phyloP scores from a whole-genome alignment of 2,329 filamentous ascomycete species.

The Ophiostoma perfectum region DNA sequence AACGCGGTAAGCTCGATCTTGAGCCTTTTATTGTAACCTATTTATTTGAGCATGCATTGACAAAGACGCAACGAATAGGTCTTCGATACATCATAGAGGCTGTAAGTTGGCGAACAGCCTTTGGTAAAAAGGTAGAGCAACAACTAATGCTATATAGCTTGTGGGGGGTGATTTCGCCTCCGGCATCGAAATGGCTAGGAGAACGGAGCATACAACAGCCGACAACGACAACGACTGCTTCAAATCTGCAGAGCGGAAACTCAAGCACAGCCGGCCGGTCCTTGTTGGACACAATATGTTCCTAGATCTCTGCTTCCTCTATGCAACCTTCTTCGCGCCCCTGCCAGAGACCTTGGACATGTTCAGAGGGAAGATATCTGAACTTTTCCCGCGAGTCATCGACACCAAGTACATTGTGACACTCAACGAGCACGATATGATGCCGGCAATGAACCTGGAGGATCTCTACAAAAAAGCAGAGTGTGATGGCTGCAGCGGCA shows the following conservation, averaged over 20 bases:
- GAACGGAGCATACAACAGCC: not conserved
- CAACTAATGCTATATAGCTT: conserved; percentile 24
- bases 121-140: not conserved
- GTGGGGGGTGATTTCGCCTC: conserved; percentile 31
- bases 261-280: conserved; percentile 35
- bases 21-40: too few species aligned
- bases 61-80: conserved; percentile 12
- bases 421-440: conserved; percentile 69
- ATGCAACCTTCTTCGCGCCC: conserved; percentile 54
- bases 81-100: conserved; percentile 34
- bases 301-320: conserved; percentile 58
- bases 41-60: not conserved
- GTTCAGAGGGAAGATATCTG: conserved; percentile 48
- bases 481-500: not conserved
- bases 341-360: conserved; percentile 50
- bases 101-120: conserved; percentile 15
- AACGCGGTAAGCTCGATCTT: conserved; percentile 18
- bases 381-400: conserved; percentile 45
- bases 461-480: conserved; percentile 22
- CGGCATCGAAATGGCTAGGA: conserved; percentile 15
- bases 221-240: conserved; percentile 18
- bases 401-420: conserved; percentile 69
- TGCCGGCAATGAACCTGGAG: conserved; percentile 38
- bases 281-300: conserved; percentile 62
- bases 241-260: conserved; percentile 29